Evolutionary conservation across 169 alveolate genomes (phyloP), one percentile per base, ranked within the genome.

Genomic region (Plasmodium sp.): DNA sequence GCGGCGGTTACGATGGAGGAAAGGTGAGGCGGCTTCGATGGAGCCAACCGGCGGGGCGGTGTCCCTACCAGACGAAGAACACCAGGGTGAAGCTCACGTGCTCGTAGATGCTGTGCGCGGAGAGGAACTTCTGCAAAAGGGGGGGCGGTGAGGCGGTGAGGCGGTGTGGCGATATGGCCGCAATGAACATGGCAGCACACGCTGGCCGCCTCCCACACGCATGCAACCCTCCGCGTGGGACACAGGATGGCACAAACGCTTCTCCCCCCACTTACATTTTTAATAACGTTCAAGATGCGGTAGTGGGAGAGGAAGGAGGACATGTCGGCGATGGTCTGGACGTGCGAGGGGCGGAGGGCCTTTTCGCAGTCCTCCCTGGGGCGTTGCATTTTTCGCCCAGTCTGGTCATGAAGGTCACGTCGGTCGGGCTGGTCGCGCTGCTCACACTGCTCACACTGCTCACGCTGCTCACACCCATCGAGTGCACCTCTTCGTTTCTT

Each of bases 41-140:
- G n/a, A n/a, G n/a, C n/a, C n/a, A 5, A 67, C 7, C 5, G 43
- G 77, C 3, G 31, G 36, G 18, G n/a, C 6, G 58, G 14, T 48
- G 14, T 16, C 18, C 43, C 51, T 90, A 90, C 94, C 88, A 80
- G 7, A 90, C 77, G 54, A 90, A 90, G 48, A 90, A 80, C 5
- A 90, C 39, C 39, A 90, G 27, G n/a, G 94, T 90, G 79, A 90
- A 90, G 36, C 81, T 90, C 34, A 80, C 18, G 41, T 90, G 94
- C 4, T 79, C 27, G 77, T 90, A 90, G 12, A 90, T 16, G 54
- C 45, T 80, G 39, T 90, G 84, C 27, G 94, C 94, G 12, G 94
- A 90, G 72, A 90, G 74, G 54, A 90, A 90, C 79, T 90, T 90
- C 94, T 90, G 90, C 81, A 80, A 77, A 88, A 48, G 31, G 41